Evolutionary conservation across 768 basidiomycete species (phyloP).

Genomic region (Suillus plorans): DNA sequence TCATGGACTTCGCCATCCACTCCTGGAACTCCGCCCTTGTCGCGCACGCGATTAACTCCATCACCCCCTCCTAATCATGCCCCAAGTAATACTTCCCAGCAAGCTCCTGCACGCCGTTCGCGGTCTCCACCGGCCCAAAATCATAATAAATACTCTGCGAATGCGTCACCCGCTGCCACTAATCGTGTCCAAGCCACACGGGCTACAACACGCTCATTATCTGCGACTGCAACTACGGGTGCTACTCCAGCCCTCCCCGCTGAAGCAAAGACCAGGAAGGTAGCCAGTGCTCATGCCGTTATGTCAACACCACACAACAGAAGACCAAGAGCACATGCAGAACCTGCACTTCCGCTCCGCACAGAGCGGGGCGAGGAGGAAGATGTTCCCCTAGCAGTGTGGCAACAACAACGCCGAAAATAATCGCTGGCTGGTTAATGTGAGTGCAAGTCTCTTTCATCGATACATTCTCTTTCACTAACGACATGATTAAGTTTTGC

Average conservation of each 20-base stretch:
- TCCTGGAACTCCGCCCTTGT: constrained; percentile 20
- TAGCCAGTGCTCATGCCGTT: constrained; percentile 62
- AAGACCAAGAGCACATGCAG: constrained; percentile 44
- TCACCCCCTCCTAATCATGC: constrained; percentile 32
- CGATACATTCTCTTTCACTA: not conserved
- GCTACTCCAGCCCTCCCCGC: constrained; percentile 34
- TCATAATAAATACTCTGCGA: constrained; percentile 34
- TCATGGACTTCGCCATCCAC: constrained; percentile 32
- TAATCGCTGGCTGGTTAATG: not conserved
- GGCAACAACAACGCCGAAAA: constrained; percentile 67
- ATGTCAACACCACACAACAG: constrained; percentile 32
- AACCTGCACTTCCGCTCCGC: constrained; percentile 26
- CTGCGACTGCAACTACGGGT: constrained; percentile 52
- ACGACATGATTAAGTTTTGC: not conserved
- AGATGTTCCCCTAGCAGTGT: constrained; percentile 76
- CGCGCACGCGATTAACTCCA: constrained; percentile 31
- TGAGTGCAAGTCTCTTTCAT: not conserved
- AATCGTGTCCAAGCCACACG: constrained; percentile 31
- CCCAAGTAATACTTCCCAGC: constrained; percentile 27
- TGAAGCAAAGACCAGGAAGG: constrained; percentile 62
- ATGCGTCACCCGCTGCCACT: constrained; percentile 21
- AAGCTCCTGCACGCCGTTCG: constrained; percentile 39
- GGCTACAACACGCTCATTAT: constrained; percentile 64
- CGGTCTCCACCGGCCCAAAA: constrained; percentile 54
- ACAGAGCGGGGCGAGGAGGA: constrained; percentile 59